These are phyloP conservation scores for Rhododendron henanense DNA, from an alignment of 148 eudicot genomes.

Conservation along the genomic window DNA sequence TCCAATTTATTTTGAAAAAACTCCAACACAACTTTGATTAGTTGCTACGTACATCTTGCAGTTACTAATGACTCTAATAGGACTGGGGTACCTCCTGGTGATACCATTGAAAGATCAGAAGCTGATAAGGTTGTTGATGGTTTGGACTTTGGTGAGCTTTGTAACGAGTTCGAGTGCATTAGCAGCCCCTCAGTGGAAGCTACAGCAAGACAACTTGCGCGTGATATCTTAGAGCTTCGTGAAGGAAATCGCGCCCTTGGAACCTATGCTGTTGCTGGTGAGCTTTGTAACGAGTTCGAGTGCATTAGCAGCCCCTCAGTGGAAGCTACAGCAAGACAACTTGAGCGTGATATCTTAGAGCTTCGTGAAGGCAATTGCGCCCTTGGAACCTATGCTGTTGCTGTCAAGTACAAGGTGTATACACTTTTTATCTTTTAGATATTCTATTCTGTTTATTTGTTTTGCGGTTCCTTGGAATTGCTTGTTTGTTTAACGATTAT, in stretches of 20 bases:
- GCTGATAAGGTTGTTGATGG: constrained; percentile 78
- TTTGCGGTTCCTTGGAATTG: neutral
- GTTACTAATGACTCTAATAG: constrained; percentile 59
- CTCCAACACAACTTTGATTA: neutral
- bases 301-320: too few species aligned
- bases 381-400: too few species aligned
- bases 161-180: constrained; percentile 91
- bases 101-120: constrained; percentile 34
- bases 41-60: constrained; percentile 21
- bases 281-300: too few species aligned
- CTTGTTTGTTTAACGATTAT: neutral
- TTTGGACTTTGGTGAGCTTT: constrained; percentile 79
- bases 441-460: neutral
- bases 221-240: constrained; percentile 91
- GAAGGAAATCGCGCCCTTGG: constrained; percentile 89
- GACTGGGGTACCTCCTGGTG: constrained; percentile 31
- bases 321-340: too few species aligned
- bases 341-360: too few species aligned
- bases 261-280: constrained; percentile 71
- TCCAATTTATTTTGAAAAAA: too few species aligned
- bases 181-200: constrained; percentile 94
- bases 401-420: constrained; percentile 75
- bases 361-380: too few species aligned
- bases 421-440: neutral
- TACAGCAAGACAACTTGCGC: constrained; percentile 87